Conservation (phyloP, 768 basidiomycete genomes). For the Clitopilus hobsonii region DNA sequence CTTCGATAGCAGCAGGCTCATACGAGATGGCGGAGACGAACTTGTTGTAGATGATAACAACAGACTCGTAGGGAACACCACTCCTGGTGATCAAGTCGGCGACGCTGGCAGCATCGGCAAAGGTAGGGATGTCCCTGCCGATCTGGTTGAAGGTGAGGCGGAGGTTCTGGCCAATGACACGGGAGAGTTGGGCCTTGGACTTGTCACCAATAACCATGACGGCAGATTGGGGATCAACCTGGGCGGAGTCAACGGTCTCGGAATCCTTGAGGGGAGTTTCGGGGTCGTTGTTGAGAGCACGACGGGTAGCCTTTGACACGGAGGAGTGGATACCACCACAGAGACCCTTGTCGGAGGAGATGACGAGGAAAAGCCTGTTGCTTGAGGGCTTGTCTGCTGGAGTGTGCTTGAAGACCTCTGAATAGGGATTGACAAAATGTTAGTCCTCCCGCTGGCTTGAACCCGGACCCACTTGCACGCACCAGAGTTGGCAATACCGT, state of each 20-base stretch:
- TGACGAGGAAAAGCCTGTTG: conserved; percentile 86
- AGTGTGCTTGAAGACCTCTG: conserved; percentile 87
- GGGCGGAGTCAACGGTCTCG: conserved; percentile 35
- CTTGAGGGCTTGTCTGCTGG: conserved; percentile 62
- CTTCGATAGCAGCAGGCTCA: conserved; percentile 69
- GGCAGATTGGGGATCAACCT: conserved; percentile 55
- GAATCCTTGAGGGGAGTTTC: conserved; percentile 44
- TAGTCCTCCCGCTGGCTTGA: conserved; percentile 3
- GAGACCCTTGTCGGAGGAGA: conserved; percentile 98
- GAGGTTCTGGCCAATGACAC: conserved; percentile 60
- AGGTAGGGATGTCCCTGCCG: conserved; percentile 95
- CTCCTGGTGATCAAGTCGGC: conserved; percentile 89
- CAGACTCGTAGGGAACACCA: conserved; percentile 82
- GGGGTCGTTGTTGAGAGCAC: conserved; percentile 51
- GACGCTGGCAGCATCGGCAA: conserved; percentile 91
- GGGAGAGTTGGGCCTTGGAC: conserved; percentile 86
- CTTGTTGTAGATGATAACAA: conserved; percentile 77
- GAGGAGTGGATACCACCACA: conserved; percentile 99
- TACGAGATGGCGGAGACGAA: conserved; percentile 91
- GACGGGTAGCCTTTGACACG: conserved; percentile 85
- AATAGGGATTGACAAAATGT: conserved; percentile 3
- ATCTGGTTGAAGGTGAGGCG: conserved; percentile 95
- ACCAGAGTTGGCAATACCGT: conserved; percentile 92
- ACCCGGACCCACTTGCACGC: conserved; percentile 18
- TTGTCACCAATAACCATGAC: conserved; percentile 95